Percentiles rank a stretch among this genome's conserved stretches.
phyloP scores from a whole-genome alignment of 2,329 filamentous ascomycete species.

The Lasiodiplodia sp. region DNA sequence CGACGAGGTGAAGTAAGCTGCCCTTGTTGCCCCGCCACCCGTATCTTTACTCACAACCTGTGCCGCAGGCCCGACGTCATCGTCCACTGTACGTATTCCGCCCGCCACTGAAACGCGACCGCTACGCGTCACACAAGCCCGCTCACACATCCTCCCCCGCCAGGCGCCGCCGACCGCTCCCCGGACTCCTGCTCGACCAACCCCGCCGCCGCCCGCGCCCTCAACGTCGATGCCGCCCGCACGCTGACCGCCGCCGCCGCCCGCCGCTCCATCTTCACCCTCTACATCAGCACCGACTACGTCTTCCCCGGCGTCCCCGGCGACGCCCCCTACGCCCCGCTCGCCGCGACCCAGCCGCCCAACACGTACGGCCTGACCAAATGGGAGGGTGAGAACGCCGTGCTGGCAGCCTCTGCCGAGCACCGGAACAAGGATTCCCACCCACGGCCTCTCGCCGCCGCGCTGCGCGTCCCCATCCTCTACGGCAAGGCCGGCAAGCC shows the following conservation, averaged over 20 bases:
- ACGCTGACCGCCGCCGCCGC: constrained; percentile 72
- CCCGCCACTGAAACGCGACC: background rate
- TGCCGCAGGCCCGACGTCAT: constrained; percentile 72
- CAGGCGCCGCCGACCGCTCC: constrained; percentile 85
- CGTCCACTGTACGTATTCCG: constrained; percentile 72
- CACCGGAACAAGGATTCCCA: constrained; percentile 46
- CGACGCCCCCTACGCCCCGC: constrained; percentile 81
- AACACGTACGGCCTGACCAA: constrained; percentile 83
- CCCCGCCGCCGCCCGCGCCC: constrained; percentile 73
- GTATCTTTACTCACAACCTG: constrained; percentile 6
- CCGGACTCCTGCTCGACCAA: constrained; percentile 85
- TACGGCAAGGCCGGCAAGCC: constrained; percentile 78
- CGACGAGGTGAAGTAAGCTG: constrained; percentile 60
- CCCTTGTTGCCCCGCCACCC: background rate
- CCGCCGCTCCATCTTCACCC: constrained; percentile 66
- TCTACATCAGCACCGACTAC: constrained; percentile 86
- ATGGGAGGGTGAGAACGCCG: constrained; percentile 72
- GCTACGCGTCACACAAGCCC: constrained; percentile 9
- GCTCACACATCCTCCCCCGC: background rate
- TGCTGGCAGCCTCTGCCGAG: constrained; percentile 64
- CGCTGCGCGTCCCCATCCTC: constrained; percentile 82
- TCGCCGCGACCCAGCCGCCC: constrained; percentile 70
- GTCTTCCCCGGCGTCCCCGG: constrained; percentile 76
- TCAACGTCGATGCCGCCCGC: constrained; percentile 77
- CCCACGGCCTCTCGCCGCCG: constrained; percentile 65